Evolutionary conservation across 306 rosid species (phyloP).

Genomic region (Quercus gilva): DNA sequence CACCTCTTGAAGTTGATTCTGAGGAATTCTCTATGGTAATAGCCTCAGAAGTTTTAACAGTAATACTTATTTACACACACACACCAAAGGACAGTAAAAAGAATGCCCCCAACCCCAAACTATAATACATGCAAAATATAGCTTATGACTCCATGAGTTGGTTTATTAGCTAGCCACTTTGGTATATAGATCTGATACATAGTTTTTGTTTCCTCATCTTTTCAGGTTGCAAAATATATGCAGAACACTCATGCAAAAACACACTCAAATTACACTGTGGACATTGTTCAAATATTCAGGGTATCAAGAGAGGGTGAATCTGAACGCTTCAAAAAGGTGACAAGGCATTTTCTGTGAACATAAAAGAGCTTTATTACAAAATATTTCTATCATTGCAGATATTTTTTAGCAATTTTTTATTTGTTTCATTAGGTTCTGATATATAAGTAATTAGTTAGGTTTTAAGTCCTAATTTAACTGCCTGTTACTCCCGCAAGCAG

Average conservation of each 20-base stretch:
- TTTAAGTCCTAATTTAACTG: slow-evolving; percentile 10
- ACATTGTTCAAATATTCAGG: slow-evolving; percentile 68
- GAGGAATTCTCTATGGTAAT: slow-evolving; percentile 80
- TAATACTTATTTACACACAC: slow-evolving; percentile 2
- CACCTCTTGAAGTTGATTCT: slow-evolving; percentile 53
- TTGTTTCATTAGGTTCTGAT: slow-evolving; percentile 1
- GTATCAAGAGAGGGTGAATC: slow-evolving; percentile 66
- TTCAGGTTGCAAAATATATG: slow-evolving; percentile 73
- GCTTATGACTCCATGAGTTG: not conserved
- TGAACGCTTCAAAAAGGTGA: slow-evolving; percentile 76
- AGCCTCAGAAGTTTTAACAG: slow-evolving; percentile 3
- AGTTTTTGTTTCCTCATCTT: not conserved
- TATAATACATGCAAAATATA: not conserved
- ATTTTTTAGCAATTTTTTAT: slow-evolving; percentile 7
- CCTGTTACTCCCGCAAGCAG: slow-evolving; percentile 38
- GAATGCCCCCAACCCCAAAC: not conserved
- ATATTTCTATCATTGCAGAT: not conserved
- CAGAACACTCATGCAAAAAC: slow-evolving; percentile 87
- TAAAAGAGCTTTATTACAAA: slow-evolving; percentile 4
- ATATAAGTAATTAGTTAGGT: not conserved
- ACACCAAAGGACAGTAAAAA: not conserved
- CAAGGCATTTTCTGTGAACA: slow-evolving; percentile 9
- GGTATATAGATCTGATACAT: slow-evolving; percentile 19
- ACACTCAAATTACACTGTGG: slow-evolving; percentile 74
- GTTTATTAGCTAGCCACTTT: slow-evolving; percentile 4